These are phyloP conservation scores for Stagonosporopsis vannaccii DNA, from an alignment of 2,329 filamentous ascomycete species.

Conservation along the genomic window DNA sequence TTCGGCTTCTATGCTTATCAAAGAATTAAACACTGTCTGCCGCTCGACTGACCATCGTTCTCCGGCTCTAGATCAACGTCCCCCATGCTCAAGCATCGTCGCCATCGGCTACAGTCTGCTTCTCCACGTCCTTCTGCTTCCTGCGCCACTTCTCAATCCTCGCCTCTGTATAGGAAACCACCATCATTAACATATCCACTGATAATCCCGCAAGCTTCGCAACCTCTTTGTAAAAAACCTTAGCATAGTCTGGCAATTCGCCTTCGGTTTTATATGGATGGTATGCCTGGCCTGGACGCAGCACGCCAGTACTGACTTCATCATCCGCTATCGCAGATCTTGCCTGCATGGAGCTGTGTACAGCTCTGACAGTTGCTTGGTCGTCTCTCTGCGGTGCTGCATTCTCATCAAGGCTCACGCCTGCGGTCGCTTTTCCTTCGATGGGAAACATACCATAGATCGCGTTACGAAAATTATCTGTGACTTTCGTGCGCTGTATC, in stretches of 20 bases:
- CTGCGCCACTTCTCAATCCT: slow-evolving; percentile 37
- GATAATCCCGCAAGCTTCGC: slow-evolving; percentile 60
- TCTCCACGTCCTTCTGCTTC: slow-evolving; percentile 14
- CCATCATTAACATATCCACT: slow-evolving; percentile 58
- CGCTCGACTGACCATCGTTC: neutral
- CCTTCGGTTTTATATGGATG: slow-evolving; percentile 56
- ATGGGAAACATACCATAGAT: slow-evolving; percentile 55
- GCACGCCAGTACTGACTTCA: slow-evolving; percentile 30
- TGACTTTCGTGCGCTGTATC: slow-evolving; percentile 41
- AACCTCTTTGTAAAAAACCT: slow-evolving; percentile 59
- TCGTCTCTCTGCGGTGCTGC: slow-evolving; percentile 32
- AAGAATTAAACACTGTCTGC: no score
- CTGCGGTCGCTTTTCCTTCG: slow-evolving; percentile 7
- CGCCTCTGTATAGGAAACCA: slow-evolving; percentile 59
- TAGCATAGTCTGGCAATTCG: slow-evolving; percentile 56
- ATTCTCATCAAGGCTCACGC: neutral
- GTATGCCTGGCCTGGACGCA: slow-evolving; percentile 60
- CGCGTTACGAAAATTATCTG: slow-evolving; percentile 51
- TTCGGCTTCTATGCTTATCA: no score
- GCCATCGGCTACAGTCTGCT: neutral
- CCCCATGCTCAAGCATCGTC: neutral
- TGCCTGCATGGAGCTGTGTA: slow-evolving; percentile 53
- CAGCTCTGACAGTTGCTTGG: slow-evolving; percentile 50
- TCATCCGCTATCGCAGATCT: slow-evolving; percentile 49
- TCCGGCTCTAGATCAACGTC: neutral